Conservation (phyloP, 139 green algal genomes). For the Ettlia oleoabundans region DNA sequence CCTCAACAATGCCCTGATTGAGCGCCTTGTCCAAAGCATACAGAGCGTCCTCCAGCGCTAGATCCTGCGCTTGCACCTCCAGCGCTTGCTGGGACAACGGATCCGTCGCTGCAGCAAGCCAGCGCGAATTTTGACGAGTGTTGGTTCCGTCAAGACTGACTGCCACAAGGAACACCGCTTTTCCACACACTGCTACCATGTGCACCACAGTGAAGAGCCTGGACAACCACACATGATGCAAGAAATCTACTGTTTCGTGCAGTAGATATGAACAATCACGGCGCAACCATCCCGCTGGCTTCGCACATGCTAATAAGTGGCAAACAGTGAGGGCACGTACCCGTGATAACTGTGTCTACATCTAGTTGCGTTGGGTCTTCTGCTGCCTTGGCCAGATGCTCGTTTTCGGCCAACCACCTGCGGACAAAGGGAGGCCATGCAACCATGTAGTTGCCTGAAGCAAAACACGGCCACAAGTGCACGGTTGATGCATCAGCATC, state of each 20-base stretch:
- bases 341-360: constrained; percentile 50
- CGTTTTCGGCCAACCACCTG: constrained; percentile 76
- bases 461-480: too few relatives aligned
- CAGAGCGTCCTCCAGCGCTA: constrained; percentile 88
- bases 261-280: too few relatives aligned
- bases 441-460: too few relatives aligned
- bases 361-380: constrained; percentile 12
- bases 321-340: too few relatives aligned
- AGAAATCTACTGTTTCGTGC: too few relatives aligned
- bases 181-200: too few relatives aligned
- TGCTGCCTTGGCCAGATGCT: constrained; percentile 46
- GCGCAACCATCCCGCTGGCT: too few relatives aligned
- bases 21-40: constrained; percentile 81
- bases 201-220: too few relatives aligned
- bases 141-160: too few relatives aligned
- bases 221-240: too few relatives aligned
- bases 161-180: too few relatives aligned
- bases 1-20: constrained; percentile 53
- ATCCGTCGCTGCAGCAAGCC: constrained; percentile 66
- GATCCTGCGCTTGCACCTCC: constrained; percentile 76
- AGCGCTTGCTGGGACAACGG: constrained; percentile 75
- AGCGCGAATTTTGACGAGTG: neutral
- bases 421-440: neutral
- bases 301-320: too few relatives aligned
- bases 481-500: neutral